Base-by-base conservation (phyloP, 306 rosid species). In the Prunus armeniaca region DNA sequence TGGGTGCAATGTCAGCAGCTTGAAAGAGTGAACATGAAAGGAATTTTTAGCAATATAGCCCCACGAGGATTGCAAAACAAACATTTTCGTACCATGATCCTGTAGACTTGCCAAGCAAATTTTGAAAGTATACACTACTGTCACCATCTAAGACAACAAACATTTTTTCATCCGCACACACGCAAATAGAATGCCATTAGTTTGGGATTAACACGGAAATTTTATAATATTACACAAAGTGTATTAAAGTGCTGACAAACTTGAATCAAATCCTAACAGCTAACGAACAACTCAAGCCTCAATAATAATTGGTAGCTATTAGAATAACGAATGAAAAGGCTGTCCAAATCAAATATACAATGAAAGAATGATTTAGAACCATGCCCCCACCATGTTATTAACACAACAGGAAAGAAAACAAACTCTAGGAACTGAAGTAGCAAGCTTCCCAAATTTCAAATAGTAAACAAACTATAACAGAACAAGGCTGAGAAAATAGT, bases 81-180 rank as follows among this genome's bases (percentile, higher is more conserved):
- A 6, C 3, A 19, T 12, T 56, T 56, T 9, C 13, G 14, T 56
- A 24, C 10, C 28, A 56, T 28, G 62, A 56, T 56, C 62, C 62
- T 12, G 54, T 14, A 13, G 54, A 49, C 61, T 64, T 6, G 27
- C 38, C 9, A 9, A 61, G 19, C 45, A 73, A 57, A 20, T 58
- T 58, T 24, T 58, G 28, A 57, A 73, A 34, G 24, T 60, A 25
- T 49, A 63, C 49, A 63, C 61, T 28, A 69, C 27, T 32, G 47
- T 69, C 74, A 50, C 61, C 73, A 69, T 69, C 25, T 69, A 69
- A 25, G 61, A 20, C 27, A 24, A 47, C 45, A 63, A 3, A 61
- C 10, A 10, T 18, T 18, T 30, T 38, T 9, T 50, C 69, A 28
- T 30, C 18, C 0, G 47, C 20, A 62, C 55, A 46, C 19, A 12